These are phyloP conservation scores for Diaporthe australafricana DNA, from an alignment of 2,329 filamentous ascomycete species.

Conservation along the genomic window DNA sequence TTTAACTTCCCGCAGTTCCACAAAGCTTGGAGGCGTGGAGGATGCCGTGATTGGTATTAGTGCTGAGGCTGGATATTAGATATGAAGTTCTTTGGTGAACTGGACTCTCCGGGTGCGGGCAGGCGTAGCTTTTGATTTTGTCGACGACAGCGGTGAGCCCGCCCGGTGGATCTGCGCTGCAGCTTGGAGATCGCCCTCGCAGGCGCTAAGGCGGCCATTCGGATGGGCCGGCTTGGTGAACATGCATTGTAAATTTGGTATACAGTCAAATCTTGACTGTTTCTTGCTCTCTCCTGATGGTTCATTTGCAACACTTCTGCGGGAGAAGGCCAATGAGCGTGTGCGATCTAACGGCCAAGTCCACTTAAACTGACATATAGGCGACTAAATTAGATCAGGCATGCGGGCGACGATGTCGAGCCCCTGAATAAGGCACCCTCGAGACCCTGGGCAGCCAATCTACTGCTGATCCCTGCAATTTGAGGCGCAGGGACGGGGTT, in stretches of 20 bases:
- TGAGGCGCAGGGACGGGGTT: constrained; percentile 17
- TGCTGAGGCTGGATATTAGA: constrained; percentile 15
- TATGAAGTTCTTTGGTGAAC: constrained; percentile 7
- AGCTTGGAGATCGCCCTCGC: constrained; percentile 18
- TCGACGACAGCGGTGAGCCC: constrained; percentile 21
- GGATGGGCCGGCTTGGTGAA: constrained; percentile 21
- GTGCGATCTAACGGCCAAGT: background rate
- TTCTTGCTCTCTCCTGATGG: background rate
- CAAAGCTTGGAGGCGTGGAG: background rate
- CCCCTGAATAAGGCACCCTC: constrained; percentile 20
- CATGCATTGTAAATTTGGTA: constrained; percentile 18
- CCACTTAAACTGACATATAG: background rate
- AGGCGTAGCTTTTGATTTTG: constrained; percentile 19
- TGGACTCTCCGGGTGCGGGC: background rate
- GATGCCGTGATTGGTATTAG: background rate
- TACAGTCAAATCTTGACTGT: constrained; percentile 12
- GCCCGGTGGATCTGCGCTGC: constrained; percentile 24
- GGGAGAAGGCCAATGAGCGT: constrained; percentile 10
- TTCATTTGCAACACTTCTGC: constrained; percentile 1
- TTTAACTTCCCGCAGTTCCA: background rate
- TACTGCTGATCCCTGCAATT: constrained; percentile 7
- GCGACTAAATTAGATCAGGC: background rate
- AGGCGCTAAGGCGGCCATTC: constrained; percentile 26
- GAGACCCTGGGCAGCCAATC: constrained; percentile 6
- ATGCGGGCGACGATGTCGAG: background rate